Percentiles rank a stretch among this genome's conserved stretches.
These are phyloP conservation scores for Debaryomyces castellii DNA, from an alignment of 805 yeast species.

Conservation along the genomic window DNA sequence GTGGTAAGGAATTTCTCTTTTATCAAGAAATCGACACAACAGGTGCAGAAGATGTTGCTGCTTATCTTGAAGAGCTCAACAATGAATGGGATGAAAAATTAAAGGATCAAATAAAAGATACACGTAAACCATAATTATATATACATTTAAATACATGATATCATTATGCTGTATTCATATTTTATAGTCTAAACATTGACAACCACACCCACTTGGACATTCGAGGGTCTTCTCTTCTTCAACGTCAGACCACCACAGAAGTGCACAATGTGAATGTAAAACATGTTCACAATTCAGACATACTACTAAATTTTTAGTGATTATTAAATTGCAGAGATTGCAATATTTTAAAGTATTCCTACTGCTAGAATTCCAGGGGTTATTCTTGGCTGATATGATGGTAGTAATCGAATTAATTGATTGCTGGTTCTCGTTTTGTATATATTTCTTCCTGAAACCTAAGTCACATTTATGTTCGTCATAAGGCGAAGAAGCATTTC, in stretches of 20 bases:
- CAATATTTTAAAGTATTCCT: constrained; percentile 46
- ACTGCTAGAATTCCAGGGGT: constrained; percentile 32
- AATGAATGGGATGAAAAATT: constrained; percentile 74
- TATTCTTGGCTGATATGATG: constrained; percentile 18
- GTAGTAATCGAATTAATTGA: constrained; percentile 25
- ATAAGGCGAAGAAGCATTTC: constrained; percentile 17
- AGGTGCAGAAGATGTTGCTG: constrained; percentile 66
- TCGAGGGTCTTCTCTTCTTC: constrained; percentile 29
- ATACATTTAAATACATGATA: not conserved
- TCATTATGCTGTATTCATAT: constrained; percentile 1
- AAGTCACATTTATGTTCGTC: constrained; percentile 36
- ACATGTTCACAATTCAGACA: constrained; percentile 80
- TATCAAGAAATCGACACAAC: constrained; percentile 56
- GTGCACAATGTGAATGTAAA: constrained; percentile 75
- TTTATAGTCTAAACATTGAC: constrained; percentile 51
- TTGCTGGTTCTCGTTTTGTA: constrained; percentile 16
- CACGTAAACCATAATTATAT: constrained; percentile 27
- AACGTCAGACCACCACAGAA: constrained; percentile 67
- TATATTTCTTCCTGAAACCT: constrained; percentile 25
- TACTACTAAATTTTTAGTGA: constrained; percentile 57
- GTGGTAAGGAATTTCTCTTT: constrained; percentile 66
- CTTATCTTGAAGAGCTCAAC: constrained; percentile 56
- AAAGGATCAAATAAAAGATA: constrained; percentile 67
- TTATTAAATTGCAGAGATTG: constrained; percentile 61
- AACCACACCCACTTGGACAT: constrained; percentile 88